Evolutionary conservation across 208 protist species (phyloP), one percentile per base, ranked within the genome.

Genomic region (Acanthamoeba royreba): DNA sequence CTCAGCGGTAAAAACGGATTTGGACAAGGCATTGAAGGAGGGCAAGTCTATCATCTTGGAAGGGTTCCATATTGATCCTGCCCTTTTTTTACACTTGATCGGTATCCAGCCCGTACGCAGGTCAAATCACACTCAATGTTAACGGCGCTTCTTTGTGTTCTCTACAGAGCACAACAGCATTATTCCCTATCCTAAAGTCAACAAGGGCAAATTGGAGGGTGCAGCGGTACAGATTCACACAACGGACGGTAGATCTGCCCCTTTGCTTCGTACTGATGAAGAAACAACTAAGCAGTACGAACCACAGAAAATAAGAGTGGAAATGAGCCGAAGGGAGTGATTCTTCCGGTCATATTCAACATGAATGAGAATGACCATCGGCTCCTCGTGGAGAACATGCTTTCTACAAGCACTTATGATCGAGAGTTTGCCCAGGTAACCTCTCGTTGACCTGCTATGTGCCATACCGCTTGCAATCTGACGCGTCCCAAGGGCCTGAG

Each of bases 31-130:
- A n/a, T 85, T 97, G 87, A 92, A 96, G 38, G 96, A 97, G 55
- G 96, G 96, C 61, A 97, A 97, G 92, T 86, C 96, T 9, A 95
- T 97, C 33, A 97, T 97, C 42, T 96, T 97, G 31, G 96, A 97
- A 61, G 96, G 96, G 42, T 96, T 94, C 63, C 95, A 97, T 53
- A 93, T 97, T 53, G 96, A 96, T 87, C 96, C 94, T 35, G 79
- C 45, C 28, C 46, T 95, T 1, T 96, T 93, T 46, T 53, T 61
- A 4, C 87, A 96, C 42, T 7, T 96, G 3, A 96, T 96, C 15
- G 19, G 43, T 19, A 79, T 87, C 66, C 94, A 94, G 74, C 93
- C 83, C 31, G 90, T 55, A 63, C 52, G 92, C 38, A 42, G 35
- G 13, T 38, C 69, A 45, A 87, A 86, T 77, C 74, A 52, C 69